phyloP scores from a whole-genome alignment of 768 basidiomycete genomes.

The Mycena filopes region DNA sequence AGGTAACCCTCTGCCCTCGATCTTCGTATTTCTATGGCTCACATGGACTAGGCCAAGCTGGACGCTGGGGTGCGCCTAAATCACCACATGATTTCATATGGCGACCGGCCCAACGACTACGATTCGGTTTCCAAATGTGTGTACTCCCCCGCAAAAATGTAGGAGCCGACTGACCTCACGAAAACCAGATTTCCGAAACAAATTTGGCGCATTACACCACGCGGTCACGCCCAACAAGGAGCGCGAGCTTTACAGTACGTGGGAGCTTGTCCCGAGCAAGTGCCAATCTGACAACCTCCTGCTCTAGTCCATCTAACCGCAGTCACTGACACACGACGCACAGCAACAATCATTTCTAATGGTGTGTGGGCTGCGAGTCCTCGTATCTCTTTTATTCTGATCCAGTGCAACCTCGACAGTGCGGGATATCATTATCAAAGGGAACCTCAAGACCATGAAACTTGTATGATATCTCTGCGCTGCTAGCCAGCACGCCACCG shows the following conservation, averaged over 20 bases:
- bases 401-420: slow-evolving; percentile 49
- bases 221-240: slow-evolving; percentile 73
- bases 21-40: slow-evolving; percentile 22
- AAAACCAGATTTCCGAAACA: slow-evolving; percentile 73
- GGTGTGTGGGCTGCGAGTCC: slow-evolving; percentile 54
- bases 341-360: slow-evolving; percentile 76
- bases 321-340: slow-evolving; percentile 83
- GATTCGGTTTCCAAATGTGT: slow-evolving; percentile 80
- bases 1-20: slow-evolving; percentile 50
- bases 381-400: slow-evolving; percentile 8
- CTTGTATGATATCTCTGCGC: slow-evolving; percentile 49
- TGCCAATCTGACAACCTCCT: slow-evolving; percentile 6
- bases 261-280: not conserved
- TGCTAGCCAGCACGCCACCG: no score
- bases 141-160: slow-evolving; percentile 36
- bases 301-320: slow-evolving; percentile 78
- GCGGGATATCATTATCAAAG: slow-evolving; percentile 75
- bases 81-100: slow-evolving; percentile 77
- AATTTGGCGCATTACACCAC: slow-evolving; percentile 78
- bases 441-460: slow-evolving; percentile 69
- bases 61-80: slow-evolving; percentile 78
- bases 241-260: slow-evolving; percentile 77
- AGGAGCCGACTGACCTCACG: slow-evolving; percentile 10
- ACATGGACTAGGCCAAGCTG: slow-evolving; percentile 67
- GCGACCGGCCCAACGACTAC: slow-evolving; percentile 82